phyloP scores from a whole-genome alignment of 495 filamentous ascomycete genomes.

The Aspergillus sparsus region DNA sequence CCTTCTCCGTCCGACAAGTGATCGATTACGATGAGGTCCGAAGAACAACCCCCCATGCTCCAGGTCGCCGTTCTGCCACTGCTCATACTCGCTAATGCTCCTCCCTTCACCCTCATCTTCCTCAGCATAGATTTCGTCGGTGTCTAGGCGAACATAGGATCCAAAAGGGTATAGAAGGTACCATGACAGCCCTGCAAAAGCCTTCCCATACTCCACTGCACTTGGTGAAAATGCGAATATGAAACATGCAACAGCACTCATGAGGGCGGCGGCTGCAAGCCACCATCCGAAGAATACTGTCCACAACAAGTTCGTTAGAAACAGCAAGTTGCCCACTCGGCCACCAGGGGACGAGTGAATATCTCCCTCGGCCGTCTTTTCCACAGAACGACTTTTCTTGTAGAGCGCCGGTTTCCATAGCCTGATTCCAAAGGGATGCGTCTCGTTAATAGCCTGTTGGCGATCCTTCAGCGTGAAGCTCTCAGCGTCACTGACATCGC shows the following conservation, averaged over 20 bases:
- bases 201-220: slow-evolving; percentile 80
- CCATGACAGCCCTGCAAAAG: slow-evolving; percentile 78
- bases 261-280: slow-evolving; percentile 75
- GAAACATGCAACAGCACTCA: slow-evolving; percentile 76
- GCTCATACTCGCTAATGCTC: slow-evolving; percentile 98
- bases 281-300: slow-evolving; percentile 96
- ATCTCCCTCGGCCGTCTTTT: slow-evolving; percentile 93
- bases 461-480: slow-evolving; percentile 83
- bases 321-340: slow-evolving; percentile 76
- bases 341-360: slow-evolving; percentile 95
- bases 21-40: slow-evolving; percentile 74
- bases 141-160: slow-evolving; percentile 88
- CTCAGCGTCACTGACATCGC: slow-evolving; percentile 71
- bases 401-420: slow-evolving; percentile 99
- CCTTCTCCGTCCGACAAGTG: slow-evolving; percentile 84
- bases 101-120: slow-evolving; percentile 99
- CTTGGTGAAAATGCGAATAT: slow-evolving; percentile 76
- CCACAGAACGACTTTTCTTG: slow-evolving; percentile 95
- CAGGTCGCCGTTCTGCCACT: slow-evolving; percentile 96
- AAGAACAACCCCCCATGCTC: slow-evolving; percentile 97
- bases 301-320: slow-evolving; percentile 88
- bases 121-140: slow-evolving; percentile 90
- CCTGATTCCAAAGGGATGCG: slow-evolving; percentile 96
- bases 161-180: slow-evolving; percentile 97
- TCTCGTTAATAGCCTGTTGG: slow-evolving; percentile 98